Evolutionary conservation across 768 basidiomycete species (phyloP), one percentile per base, ranked within the genome.

Genomic region (Boletus huronensis): DNA sequence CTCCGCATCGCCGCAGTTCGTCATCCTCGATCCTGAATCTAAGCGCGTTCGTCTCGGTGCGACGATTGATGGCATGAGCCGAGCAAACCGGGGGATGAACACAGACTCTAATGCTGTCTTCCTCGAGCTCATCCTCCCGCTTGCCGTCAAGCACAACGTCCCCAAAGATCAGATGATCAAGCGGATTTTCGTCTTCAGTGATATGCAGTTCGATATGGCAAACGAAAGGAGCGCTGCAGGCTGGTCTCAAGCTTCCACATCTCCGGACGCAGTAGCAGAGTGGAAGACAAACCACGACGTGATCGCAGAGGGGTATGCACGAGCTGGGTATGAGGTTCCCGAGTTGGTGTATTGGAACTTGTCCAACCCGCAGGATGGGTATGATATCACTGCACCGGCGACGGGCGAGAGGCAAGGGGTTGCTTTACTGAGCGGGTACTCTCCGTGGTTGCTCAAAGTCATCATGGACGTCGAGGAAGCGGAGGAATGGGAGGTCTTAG

Each of bases 341-440:
- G 77, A 89, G 72, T 75, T 90, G 48, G 84, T 90, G 34, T 90
- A 79, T 66, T 89, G 88, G 88, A 76, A 89, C 64, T 67, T 89
- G 64, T 67, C 68, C 4, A 58, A 55, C 1, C 53, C 64, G 1
- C 51, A 49, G 42, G 52, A 53, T 19, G 55, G 59, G 29, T 40
- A 55, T 25, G 53, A 32, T n/a, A 54, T 58, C 40, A 76, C 77
- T 44, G 70, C 70, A 9, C 84, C 85, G 41, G 82, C 82, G 26
- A 71, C 72, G 45, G 75, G 72, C 19, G 78, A 83, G 31, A 70
- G 72, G 64, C 73, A 78, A 66, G 87, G 87, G 0, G 86, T 87
- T 32, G 84, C 84, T 45, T 69, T 88, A 65, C 71, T 89, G 73
- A 85, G 78, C 63, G 88, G 88, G 47, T 88, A 84, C 63, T 85